Evolutionary conservation across 768 basidiomycete species (phyloP), one percentile per base, ranked within the genome.

Genomic region (Boletus reticulatus): DNA sequence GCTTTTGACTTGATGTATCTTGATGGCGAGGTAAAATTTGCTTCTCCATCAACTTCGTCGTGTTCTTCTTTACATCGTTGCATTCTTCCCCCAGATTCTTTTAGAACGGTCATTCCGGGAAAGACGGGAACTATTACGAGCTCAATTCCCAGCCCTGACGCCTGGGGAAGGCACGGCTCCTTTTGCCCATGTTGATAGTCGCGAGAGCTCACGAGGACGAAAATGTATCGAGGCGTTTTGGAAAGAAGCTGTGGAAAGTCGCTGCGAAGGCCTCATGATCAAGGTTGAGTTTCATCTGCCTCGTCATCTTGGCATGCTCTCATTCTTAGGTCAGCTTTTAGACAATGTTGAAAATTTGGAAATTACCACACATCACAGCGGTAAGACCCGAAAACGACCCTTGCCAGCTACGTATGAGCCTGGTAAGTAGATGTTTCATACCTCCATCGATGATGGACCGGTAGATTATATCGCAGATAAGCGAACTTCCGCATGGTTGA

Each of bases 211-310:
- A 37, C 75, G 77, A 42, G 88, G 85, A 14, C 77, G 80, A 52
- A 79, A 79, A n/a, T 77, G 70, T 13, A 78, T 96, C 8, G 80
- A 89, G 67, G 79, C 75, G 6, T 96, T 96, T 70, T 92, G 92
- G 83, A 73, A 83, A 64, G 77, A 77, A 55, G 87, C 90, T 4
- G 79, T 93, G 22, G 82, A 84, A 65, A 85, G 85, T 66, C 84
- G 84, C 52, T 90, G 88, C 53, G 94, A 97, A 71, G 94, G 94
- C n/a, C 75, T 96, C 58, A 95, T 97, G 94, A 80, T 96, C 65
- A 97, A 97, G 73, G 88, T 86, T 42, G 27, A 76, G 44, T 41
- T 41, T 55, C 41, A 22, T 38, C 37, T 10, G 5, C n/a, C 16
- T 20, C 29, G 31, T 37, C 32, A n/a, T 39, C 13, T 47, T 7